Conservation (phyloP, 164 flowering plant species). For the Nymphaea thermarum region DNA sequence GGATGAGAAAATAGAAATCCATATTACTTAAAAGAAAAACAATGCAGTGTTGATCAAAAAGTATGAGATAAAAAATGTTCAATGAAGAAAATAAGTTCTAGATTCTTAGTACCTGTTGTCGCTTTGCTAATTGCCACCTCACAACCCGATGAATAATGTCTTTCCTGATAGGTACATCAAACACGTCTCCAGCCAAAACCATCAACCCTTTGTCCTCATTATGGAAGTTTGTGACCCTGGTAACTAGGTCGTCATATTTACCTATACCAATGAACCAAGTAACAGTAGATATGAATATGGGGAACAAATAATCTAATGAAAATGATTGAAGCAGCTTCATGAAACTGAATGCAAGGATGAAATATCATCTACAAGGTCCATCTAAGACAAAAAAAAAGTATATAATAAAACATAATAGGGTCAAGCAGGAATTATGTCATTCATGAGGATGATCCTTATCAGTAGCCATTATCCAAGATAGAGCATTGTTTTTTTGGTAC, state of each 20-base stretch:
- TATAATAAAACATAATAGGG: no score
- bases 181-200: slow-evolving; percentile 91
- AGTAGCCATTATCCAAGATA: no score
- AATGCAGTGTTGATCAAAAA: no score
- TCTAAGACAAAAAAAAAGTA: no score
- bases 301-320: neutral
- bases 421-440: no score
- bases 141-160: slow-evolving; percentile 95
- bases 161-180: slow-evolving; percentile 90
- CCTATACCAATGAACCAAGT: slow-evolving; percentile 29
- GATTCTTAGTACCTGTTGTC: slow-evolving; percentile 57
- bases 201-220: slow-evolving; percentile 82
- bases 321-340: neutral
- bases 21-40: no score
- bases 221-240: slow-evolving; percentile 75
- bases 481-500: no score
- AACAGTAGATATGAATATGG: slow-evolving; percentile 4
- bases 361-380: no score
- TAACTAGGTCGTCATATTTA: slow-evolving; percentile 58
- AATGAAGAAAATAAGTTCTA: neutral
- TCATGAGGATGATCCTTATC: no score
- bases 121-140: slow-evolving; percentile 93
- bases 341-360: no score
- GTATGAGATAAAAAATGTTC: neutral
- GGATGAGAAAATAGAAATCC: no score